Evolutionary conservation across 371 early-diverging fungal species (phyloP), one percentile per base, ranked within the genome.

Genomic region (Apophysomyces variabilis): DNA sequence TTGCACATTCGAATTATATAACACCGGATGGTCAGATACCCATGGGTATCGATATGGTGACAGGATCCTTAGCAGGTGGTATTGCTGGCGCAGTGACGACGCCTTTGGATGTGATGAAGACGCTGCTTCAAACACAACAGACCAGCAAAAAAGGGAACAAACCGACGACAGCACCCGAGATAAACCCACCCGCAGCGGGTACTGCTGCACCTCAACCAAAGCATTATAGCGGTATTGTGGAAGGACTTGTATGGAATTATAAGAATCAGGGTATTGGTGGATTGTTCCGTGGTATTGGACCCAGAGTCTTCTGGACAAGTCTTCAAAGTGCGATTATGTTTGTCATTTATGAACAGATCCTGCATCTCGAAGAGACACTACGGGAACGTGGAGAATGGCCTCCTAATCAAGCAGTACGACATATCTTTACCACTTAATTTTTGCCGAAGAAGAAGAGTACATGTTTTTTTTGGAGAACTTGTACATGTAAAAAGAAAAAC

Each of bases 81-180:
- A 70, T 88, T 47, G 90, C 90, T 12, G 90, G 90, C 46, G 89
- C 87, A 4, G 74, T 88, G 38, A 90, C 90, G 3, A 90, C 90
- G 8, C 90, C 90, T 1, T 65, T 90, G 46, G 90, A 90, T 71
- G 87, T 88, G 8, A 86, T 90, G 79, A 90, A 90, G 63, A 90
- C 90, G 0, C 56, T 90, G 35, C 63, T 90, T 44, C 90, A 90
- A 67, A 90, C 90, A 21, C 90, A 90, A 58, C 75, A 82, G 57
- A 69, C 78, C 41, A 67, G 71, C 11, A 73, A 71, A 16, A 67
- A 83, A 56, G 61, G 77, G 21, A 68, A 69, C 37, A 68, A 62
- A 2, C 54, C 79, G 37, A 66, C 43, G 8, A 43, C 61, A 14
- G 36, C 50, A 37, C 60, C 60, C 11, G 70, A 65, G n/a, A 21